A percentile compares a stretch with the other conserved stretches of the same genome.
phyloP scores from a whole-genome alignment of 768 basidiomycete genomes.

The Russula compacta region DNA sequence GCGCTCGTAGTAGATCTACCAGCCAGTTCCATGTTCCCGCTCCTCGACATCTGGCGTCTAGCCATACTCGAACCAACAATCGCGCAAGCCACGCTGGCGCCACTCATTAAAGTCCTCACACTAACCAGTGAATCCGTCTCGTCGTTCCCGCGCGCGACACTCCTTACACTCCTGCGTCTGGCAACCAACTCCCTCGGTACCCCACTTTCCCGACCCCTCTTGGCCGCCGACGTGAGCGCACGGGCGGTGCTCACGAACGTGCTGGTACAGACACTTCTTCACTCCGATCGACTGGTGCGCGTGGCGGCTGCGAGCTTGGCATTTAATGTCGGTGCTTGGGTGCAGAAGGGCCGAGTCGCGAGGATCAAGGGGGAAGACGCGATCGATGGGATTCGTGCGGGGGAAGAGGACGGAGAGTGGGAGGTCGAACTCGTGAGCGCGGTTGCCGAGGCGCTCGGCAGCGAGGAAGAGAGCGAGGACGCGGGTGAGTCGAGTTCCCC shows the following conservation, averaged over 20 bases:
- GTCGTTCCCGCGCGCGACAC: constrained; percentile 34
- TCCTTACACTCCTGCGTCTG: constrained; percentile 60
- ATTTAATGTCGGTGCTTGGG: constrained; percentile 60
- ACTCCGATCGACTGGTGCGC: constrained; percentile 57
- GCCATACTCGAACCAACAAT: constrained; percentile 50
- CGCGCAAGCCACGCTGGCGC: constrained; percentile 30
- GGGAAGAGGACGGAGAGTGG: constrained; percentile 68
- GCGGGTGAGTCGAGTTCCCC: constrained; percentile 45
- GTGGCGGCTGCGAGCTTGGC: constrained; percentile 76
- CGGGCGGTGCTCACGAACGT: constrained; percentile 37
- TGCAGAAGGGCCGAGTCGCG: constrained; percentile 56
- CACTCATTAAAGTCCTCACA: constrained; percentile 38
- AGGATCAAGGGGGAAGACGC: constrained; percentile 26
- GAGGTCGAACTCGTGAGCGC: constrained; percentile 78
- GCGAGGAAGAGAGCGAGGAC: constrained; percentile 68
- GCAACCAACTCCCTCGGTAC: constrained; percentile 59
- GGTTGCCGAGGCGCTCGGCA: constrained; percentile 66
- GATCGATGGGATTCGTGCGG: constrained; percentile 29
- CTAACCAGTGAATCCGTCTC: constrained; percentile 26
- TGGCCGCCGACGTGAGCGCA: constrained; percentile 31
- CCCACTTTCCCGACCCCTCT: constrained; percentile 31
- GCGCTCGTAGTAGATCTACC: constrained; percentile 40
- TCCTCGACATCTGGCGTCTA: constrained; percentile 77
- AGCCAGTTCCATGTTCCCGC: constrained; percentile 57
- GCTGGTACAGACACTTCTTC: constrained; percentile 59